phyloP scores from a whole-genome alignment of 1,284 basidiomycete species.

The Trametes sp. region DNA sequence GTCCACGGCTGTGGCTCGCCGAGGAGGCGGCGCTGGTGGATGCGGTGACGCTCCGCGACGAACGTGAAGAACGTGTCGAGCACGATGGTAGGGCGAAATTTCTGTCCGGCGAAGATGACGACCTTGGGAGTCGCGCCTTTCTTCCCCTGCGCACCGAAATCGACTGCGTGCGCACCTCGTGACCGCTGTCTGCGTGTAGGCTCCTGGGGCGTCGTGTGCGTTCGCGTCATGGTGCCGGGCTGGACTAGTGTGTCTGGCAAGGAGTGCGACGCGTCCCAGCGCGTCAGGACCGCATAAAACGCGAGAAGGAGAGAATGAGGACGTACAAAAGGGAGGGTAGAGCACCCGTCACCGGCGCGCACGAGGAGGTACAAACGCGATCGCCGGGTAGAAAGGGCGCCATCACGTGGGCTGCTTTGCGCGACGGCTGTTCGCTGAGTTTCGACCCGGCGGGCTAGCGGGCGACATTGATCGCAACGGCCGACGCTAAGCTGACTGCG shows the following conservation, averaged over 20 bases:
- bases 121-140: conserved; percentile 25
- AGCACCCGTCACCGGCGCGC: neutral
- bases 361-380: neutral
- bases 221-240: conserved; percentile 19
- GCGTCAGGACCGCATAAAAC: conserved; percentile 1
- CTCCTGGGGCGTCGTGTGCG: conserved; percentile 5
- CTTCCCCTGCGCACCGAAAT: conserved; percentile 12
- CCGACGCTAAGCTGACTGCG: conserved; percentile 11
- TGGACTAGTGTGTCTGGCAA: neutral
- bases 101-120: conserved; percentile 39
- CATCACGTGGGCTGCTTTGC: conserved; percentile 16
- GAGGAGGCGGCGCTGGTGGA: conserved; percentile 42
- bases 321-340: conserved; percentile 6
- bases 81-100: conserved; percentile 38
- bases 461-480: conserved; percentile 14
- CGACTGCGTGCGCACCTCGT: conserved; percentile 12
- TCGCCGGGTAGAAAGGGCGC: neutral
- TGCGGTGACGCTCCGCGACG: conserved; percentile 47
- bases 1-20: conserved; percentile 48
- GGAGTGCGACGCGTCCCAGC: neutral
- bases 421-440: conserved; percentile 1
- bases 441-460: neutral
- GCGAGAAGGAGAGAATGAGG: conserved; percentile 3
- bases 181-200: neutral
- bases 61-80: conserved; percentile 47